These are phyloP conservation scores for Bruguiera gymnorhiza DNA, from an alignment of 345 rosid species.

Conservation along the genomic window DNA sequence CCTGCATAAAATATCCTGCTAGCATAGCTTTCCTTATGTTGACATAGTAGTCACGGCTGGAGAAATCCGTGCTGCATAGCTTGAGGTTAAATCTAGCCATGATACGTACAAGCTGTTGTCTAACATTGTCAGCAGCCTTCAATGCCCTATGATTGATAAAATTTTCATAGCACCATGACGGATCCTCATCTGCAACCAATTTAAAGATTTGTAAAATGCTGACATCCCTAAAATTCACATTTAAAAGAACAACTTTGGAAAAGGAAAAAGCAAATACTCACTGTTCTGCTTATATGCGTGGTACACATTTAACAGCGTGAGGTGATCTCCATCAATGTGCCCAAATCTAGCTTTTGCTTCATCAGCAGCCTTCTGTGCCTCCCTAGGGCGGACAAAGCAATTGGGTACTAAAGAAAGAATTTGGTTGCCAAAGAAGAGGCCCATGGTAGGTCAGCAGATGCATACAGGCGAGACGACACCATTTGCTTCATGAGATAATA, in stretches of 20 bases:
- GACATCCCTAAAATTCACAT: neutral
- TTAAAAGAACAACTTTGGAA: neutral
- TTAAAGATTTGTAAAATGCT: neutral
- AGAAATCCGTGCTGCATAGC: constrained; percentile 17
- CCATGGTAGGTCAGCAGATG: constrained; percentile 99
- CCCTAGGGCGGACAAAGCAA: constrained; percentile 99
- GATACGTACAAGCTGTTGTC: constrained; percentile 10
- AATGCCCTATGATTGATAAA: constrained; percentile 20
- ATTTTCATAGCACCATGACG: constrained; percentile 31
- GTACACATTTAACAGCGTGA: constrained; percentile 87
- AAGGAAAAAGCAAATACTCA: constrained; percentile 32
- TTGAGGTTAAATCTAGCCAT: constrained; percentile 9
- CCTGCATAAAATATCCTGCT: constrained; percentile 95
- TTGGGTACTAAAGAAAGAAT: constrained; percentile 99
- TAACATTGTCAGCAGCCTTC: constrained; percentile 4
- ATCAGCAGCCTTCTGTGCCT: constrained; percentile 99
- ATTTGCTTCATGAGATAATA: constrained; percentile 96
- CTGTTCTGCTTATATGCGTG: constrained; percentile 95
- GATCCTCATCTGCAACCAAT: constrained; percentile 67
- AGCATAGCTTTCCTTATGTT: constrained; percentile 91
- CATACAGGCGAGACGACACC: constrained; percentile 97
- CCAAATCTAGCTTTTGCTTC: constrained; percentile 99
- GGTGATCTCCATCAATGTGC: constrained; percentile 98
- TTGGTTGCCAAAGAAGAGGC: constrained; percentile 92
- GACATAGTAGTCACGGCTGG: constrained; percentile 81